A percentile compares a stretch with the other conserved stretches of the same genome.
Conservation (phyloP, 768 basidiomycete genomes). For the Termitomyces titanicus region DNA sequence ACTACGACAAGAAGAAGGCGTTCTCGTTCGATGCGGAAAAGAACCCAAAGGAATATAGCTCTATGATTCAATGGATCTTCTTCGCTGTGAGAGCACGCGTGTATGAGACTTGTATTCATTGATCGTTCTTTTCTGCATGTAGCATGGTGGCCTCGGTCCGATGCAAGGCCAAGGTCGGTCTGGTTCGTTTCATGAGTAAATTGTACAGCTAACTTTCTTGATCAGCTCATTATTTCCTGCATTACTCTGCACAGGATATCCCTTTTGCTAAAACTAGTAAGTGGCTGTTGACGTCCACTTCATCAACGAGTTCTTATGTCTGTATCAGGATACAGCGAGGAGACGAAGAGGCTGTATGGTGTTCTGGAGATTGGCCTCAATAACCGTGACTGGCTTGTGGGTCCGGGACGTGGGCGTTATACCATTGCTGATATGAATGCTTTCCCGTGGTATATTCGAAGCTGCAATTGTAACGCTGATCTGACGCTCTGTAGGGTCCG, state of each 20-base stretch:
- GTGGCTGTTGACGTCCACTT: background rate
- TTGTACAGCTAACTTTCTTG: background rate
- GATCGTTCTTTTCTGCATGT: background rate
- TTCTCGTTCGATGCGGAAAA: conserved; percentile 59
- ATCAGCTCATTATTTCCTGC: conserved; percentile 63
- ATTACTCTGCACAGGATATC: conserved; percentile 60
- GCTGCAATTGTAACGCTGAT: background rate
- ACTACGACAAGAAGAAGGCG: conserved; percentile 73
- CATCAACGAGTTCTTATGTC: background rate
- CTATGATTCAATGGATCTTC: conserved; percentile 84
- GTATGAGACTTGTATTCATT: background rate
- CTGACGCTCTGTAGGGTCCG: conserved; percentile 44
- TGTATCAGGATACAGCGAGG: conserved; percentile 63
- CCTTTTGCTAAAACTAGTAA: conserved; percentile 66
- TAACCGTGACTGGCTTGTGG: conserved; percentile 77
- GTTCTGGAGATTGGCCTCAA: conserved; percentile 76
- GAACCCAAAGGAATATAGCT: conserved; percentile 60
- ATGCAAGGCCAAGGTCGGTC: conserved; percentile 71
- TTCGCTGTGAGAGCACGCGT: conserved; percentile 49
- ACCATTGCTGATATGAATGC: conserved; percentile 73
- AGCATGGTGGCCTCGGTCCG: conserved; percentile 82
- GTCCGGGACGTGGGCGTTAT: conserved; percentile 64
- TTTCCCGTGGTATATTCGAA: conserved; percentile 48
- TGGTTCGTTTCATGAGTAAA: background rate
- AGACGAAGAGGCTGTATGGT: conserved; percentile 77